phyloP scores from a whole-genome alignment of 2,329 filamentous ascomycete species.

The Aspergillus luchuensis region DNA sequence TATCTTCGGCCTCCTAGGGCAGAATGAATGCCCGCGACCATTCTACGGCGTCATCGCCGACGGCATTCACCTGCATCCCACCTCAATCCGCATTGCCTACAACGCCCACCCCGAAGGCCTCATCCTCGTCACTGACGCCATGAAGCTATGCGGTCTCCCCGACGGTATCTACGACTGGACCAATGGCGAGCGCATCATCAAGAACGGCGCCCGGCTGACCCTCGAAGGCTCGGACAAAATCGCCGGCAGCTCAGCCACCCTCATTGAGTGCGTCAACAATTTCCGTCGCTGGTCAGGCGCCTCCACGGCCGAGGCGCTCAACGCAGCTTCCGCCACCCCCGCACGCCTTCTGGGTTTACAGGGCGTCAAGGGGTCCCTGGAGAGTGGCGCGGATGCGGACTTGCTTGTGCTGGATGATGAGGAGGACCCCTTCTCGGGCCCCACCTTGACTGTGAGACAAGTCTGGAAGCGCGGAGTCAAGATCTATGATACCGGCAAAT shows the following conservation, averaged over 20 bases:
- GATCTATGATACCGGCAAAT: constrained; percentile 41
- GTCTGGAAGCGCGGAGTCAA: constrained; percentile 48
- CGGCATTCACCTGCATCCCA: constrained; percentile 86
- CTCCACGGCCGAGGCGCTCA: constrained; percentile 43
- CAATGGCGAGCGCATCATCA: constrained; percentile 64
- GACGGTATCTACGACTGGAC: constrained; percentile 87
- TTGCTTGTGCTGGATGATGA: constrained; percentile 43
- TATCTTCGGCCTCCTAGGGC: constrained; percentile 81
- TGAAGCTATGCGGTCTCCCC: constrained; percentile 80
- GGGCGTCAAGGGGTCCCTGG: constrained; percentile 42
- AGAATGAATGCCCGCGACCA: constrained; percentile 59
- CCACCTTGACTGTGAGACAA: constrained; percentile 42
- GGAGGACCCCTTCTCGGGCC: constrained; percentile 32
- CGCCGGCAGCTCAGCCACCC: constrained; percentile 63
- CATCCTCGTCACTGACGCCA: constrained; percentile 89
- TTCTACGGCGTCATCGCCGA: constrained; percentile 90
- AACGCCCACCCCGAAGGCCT: constrained; percentile 82
- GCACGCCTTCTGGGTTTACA: constrained; percentile 43
- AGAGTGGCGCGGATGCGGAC: constrained; percentile 46
- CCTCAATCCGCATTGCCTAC: constrained; percentile 85
- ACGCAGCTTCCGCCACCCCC: constrained; percentile 43
- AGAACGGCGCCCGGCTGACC: constrained; percentile 68
- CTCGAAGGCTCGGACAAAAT: constrained; percentile 78
- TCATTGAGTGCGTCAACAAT: constrained; percentile 49
- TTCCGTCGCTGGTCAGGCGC: constrained; percentile 46